Base-by-base conservation (phyloP, 2,329 filamentous ascomycete species). In the Nemania sp. region DNA sequence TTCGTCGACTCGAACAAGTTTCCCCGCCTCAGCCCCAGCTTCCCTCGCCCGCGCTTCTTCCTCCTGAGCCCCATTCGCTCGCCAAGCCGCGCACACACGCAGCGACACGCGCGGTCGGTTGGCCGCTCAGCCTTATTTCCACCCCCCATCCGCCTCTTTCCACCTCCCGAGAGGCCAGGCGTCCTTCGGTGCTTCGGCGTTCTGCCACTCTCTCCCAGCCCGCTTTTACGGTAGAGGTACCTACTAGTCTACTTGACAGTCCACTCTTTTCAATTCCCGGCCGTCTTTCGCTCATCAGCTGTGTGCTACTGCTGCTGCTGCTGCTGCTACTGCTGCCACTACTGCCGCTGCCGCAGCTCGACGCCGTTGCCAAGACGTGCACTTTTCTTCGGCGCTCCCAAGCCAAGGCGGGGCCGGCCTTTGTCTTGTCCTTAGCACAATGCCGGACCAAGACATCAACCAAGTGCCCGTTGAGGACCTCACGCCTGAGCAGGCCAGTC, bases 401-500 rank as follows among this genome's bases (percentile, higher is more conserved):
- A 7, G 4, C 25, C 45, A 54, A 47, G 59, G 48, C 56, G 63
- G 64, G 60, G 57, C 56, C 35, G 59, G 25, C 40, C 35, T 55
- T n/a, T 52, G 54, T 60, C 40, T 51, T 25, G 35, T 60, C 34
- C 25, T 54, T 54, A 56, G 54, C 67, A 29, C 25, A 57, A 74
- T 74, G 72, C 69, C 70, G 61, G 68, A 70, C 29, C 69, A 70
- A 61, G 70, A 73, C 60, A 67, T 72, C 67, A 69, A 70, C 62
- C 75, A 77, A 68, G 74, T 78, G 63, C 75, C 78, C 52, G 74
- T 86, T 64, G 81, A 86, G 71, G 81, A 85, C 69, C 77, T 87
- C 71, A 87, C 84, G 48, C 82, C 85, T 10, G 86, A 88, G 72
- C 86, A 89, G 75, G 86, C 85, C 65, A 88, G 79, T 71, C 84